These are phyloP conservation scores for Brasilioporus rufonigricans DNA, from an alignment of 768 basidiomycete genomes.

Conservation along the genomic window DNA sequence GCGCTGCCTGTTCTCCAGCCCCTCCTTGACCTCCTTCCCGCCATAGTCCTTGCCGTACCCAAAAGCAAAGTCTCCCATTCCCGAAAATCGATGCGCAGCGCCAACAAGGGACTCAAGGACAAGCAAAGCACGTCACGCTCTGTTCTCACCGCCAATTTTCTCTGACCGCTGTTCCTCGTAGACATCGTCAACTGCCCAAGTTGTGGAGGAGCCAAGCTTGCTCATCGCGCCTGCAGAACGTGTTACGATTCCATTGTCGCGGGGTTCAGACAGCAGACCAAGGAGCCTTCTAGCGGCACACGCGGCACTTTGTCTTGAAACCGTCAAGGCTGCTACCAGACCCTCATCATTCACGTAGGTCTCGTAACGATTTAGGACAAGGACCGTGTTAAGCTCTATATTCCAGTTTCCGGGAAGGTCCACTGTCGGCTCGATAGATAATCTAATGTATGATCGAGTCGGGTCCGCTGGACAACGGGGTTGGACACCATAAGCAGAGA, in stretches of 20 bases:
- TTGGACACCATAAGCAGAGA: neutral
- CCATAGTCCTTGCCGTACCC: constrained; percentile 88
- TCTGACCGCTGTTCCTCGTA: constrained; percentile 31
- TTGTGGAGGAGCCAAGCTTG: constrained; percentile 84
- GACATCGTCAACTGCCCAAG: constrained; percentile 90
- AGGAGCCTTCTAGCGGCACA: constrained; percentile 2
- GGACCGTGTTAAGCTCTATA: neutral
- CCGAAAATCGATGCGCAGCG: constrained; percentile 89
- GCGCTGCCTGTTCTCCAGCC: constrained; percentile 42
- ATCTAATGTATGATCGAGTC: neutral
- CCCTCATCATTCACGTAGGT: neutral
- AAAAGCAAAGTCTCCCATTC: constrained; percentile 94
- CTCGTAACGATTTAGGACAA: neutral
- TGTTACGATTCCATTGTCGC: constrained; percentile 54
- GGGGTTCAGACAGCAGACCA: constrained; percentile 20
- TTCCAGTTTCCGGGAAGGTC: neutral
- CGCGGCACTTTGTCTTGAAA: neutral
- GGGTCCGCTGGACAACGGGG: neutral
- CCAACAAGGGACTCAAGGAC: constrained; percentile 94
- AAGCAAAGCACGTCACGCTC: constrained; percentile 63
- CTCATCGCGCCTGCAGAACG: constrained; percentile 80
- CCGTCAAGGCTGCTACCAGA: neutral
- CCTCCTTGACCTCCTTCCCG: constrained; percentile 75
- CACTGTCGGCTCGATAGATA: neutral
- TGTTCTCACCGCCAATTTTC: neutral